These are phyloP conservation scores for Trypanosoma theileri DNA, from an alignment of 208 protist genomes.

Conservation along the genomic window DNA sequence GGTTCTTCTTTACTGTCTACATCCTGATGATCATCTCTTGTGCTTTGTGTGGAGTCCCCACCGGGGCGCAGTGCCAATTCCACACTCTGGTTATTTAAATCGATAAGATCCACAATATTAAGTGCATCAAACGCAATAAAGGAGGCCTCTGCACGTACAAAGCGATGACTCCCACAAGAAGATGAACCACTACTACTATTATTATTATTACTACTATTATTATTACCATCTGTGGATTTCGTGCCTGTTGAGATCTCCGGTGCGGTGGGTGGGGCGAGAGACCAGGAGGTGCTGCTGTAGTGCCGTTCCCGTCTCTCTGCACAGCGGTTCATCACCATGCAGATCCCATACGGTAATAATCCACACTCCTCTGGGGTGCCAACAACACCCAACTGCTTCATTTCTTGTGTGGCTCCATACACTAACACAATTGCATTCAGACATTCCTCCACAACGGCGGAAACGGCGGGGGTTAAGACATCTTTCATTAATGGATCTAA, in stretches of 20 bases:
- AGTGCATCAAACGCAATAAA: slow-evolving; percentile 80
- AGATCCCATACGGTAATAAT: slow-evolving; percentile 72
- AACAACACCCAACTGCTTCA: slow-evolving; percentile 86
- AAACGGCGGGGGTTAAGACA: slow-evolving; percentile 61
- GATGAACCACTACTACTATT: background rate
- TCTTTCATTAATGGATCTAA: slow-evolving; percentile 55
- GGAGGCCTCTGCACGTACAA: slow-evolving; percentile 68
- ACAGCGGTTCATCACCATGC: slow-evolving; percentile 60
- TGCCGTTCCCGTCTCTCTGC: slow-evolving; percentile 27
- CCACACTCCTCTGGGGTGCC: slow-evolving; percentile 80
- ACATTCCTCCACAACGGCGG: slow-evolving; percentile 73
- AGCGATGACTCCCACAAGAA: slow-evolving; percentile 32
- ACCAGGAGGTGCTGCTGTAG: background rate
- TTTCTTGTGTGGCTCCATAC: slow-evolving; percentile 87
- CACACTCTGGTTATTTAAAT: slow-evolving; percentile 70
- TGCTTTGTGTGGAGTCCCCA: too few species aligned
- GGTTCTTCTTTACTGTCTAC: background rate
- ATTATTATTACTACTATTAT: background rate
- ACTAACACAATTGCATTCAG: slow-evolving; percentile 75
- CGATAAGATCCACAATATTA: slow-evolving; percentile 75
- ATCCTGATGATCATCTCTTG: background rate
- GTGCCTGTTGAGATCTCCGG: background rate
- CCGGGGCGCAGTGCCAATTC: slow-evolving; percentile 69
- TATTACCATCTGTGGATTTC: background rate
- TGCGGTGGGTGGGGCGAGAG: background rate